Conservation (phyloP, 2,329 filamentous ascomycete genomes). For the Colletotrichum destructivum region DNA sequence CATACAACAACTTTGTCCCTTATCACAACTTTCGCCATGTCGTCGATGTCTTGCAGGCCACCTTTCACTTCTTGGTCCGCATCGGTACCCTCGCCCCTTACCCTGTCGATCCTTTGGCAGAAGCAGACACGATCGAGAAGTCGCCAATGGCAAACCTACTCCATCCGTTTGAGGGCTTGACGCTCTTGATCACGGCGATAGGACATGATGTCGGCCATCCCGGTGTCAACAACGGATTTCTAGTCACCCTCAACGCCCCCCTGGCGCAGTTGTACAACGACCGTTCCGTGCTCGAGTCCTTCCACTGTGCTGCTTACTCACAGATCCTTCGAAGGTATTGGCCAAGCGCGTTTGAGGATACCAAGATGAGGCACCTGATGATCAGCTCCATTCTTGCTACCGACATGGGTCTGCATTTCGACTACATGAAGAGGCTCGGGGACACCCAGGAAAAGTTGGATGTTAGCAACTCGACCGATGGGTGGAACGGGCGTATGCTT, state of each 20-base stretch:
- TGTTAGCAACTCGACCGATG: slow-evolving; percentile 75
- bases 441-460: slow-evolving; percentile 84
- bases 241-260: slow-evolving; percentile 92
- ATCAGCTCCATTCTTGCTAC: slow-evolving; percentile 98
- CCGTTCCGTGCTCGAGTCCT: slow-evolving; percentile 95
- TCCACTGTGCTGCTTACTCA: slow-evolving; percentile 96
- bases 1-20: slow-evolving; percentile 97
- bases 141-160: slow-evolving; percentile 82
- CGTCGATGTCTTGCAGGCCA: slow-evolving; percentile 93
- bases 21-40: slow-evolving; percentile 99
- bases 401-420: slow-evolving; percentile 97
- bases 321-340: slow-evolving; percentile 95
- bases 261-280: slow-evolving; percentile 97
- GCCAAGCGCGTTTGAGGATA: slow-evolving; percentile 85
- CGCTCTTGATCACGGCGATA: slow-evolving; percentile 93
- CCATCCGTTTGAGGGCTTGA: slow-evolving; percentile 89
- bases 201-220: slow-evolving; percentile 98
- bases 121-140: slow-evolving; percentile 55
- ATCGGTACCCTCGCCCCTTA: slow-evolving; percentile 84
- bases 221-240: slow-evolving; percentile 97
- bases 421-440: slow-evolving; percentile 93
- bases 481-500: slow-evolving; percentile 82
- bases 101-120: slow-evolving; percentile 53
- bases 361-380: slow-evolving; percentile 88
- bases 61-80: slow-evolving; percentile 89